A percentile compares a stretch with the other conserved stretches of the same genome.
Evolutionary conservation across 768 basidiomycete species (phyloP).

Genomic region (Trametes cinnabarina): DNA sequence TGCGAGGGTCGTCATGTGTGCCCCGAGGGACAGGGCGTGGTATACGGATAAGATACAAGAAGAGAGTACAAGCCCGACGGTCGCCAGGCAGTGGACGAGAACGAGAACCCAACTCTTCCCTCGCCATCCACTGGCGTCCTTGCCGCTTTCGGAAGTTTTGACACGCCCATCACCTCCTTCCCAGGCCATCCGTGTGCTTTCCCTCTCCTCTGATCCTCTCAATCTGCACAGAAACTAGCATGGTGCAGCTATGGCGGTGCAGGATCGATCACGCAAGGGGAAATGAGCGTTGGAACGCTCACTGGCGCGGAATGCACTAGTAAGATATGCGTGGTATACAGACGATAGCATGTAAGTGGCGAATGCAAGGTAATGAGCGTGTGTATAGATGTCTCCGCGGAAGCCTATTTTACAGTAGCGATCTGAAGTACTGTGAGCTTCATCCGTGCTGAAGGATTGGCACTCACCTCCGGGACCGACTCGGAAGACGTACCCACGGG

Average conservation of each 20-base stretch:
- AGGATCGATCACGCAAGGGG: background rate
- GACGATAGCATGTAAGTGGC: background rate
- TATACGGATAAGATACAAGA: background rate
- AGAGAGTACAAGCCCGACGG: constrained; percentile 3
- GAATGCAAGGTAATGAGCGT: constrained; percentile 5
- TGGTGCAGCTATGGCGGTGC: background rate
- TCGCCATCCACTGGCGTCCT: background rate
- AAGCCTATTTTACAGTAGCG: constrained; percentile 6
- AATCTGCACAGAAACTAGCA: background rate
- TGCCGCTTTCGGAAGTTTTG: constrained; percentile 8
- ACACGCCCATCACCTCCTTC: constrained; percentile 11
- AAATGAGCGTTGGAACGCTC: no score
- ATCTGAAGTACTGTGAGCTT: constrained; percentile 1
- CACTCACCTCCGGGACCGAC: constrained; percentile 12
- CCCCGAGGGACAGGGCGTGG: constrained; percentile 14
- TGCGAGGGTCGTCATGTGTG: constrained; percentile 23
- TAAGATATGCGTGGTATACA: constrained; percentile 13
- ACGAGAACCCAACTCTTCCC: background rate
- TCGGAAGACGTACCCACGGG: background rate
- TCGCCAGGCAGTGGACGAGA: background rate
- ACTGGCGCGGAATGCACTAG: background rate
- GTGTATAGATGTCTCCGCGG: constrained; percentile 5
- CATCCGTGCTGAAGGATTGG: no score
- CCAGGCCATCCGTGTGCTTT: background rate
- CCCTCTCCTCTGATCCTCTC: background rate